Conservation (phyloP, 2,329 filamentous ascomycete genomes). For the Sporothrix sp. region DNA sequence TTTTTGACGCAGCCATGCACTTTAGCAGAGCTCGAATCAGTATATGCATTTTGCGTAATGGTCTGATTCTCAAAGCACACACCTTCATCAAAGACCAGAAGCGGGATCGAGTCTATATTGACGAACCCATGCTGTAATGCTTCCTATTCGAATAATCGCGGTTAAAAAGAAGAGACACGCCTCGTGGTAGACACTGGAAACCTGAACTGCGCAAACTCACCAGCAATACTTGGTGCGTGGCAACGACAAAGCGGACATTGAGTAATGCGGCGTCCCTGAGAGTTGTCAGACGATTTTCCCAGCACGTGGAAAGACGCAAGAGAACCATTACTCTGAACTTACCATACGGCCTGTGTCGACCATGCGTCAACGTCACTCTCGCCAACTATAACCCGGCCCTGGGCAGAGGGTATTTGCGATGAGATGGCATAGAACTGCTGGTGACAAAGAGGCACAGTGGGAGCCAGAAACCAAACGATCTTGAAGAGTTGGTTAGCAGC, state of each 20-base stretch:
- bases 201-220: background rate
- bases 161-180: too few species aligned
- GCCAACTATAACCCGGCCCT: slow-evolving; percentile 56
- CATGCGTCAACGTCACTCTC: slow-evolving; percentile 63
- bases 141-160: slow-evolving; percentile 33
- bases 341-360: slow-evolving; percentile 47
- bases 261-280: slow-evolving; percentile 53
- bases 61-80: slow-evolving; percentile 14
- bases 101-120: slow-evolving; percentile 47
- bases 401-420: slow-evolving; percentile 48
- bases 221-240: slow-evolving; percentile 63
- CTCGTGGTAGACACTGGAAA: too few species aligned
- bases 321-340: slow-evolving; percentile 44
- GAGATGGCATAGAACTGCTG: slow-evolving; percentile 57
- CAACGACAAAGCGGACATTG: slow-evolving; percentile 62
- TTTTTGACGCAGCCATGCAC: slow-evolving; percentile 65
- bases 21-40: slow-evolving; percentile 22
- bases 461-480: slow-evolving; percentile 65
- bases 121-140: slow-evolving; percentile 69
- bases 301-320: background rate
- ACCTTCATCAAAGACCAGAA: slow-evolving; percentile 83
- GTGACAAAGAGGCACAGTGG: slow-evolving; percentile 55
- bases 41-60: background rate
- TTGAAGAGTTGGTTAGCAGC: too few species aligned
- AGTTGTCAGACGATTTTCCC: background rate